Base-by-base conservation (phyloP, 495 filamentous ascomycete species). In the Chaetomium cochliodes region DNA sequence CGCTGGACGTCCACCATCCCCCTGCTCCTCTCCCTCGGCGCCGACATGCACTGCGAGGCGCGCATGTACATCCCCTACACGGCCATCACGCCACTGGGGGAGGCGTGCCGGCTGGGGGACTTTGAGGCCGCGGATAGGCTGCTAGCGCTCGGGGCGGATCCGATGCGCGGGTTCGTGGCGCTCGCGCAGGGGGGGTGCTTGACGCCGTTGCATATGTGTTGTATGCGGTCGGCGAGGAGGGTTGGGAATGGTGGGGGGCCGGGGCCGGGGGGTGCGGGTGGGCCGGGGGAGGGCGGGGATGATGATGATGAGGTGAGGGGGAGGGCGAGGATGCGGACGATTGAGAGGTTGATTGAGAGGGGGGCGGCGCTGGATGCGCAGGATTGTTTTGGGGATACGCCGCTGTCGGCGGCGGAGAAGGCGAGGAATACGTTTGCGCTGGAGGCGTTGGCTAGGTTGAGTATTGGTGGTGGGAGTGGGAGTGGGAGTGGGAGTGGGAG, bases 31-130 rank as follows among this genome's bases (percentile, higher is more conserved):
- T 37, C 68, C 11, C 64, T 58, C 3, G 78, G 78, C 23, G 78
- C 73, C 49, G 67, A 75, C 61, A 64, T 78, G 33, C 54, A 79
- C 49, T 67, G 67, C n/a, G 64, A 67, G 26, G 61, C 65, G 18
- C 71, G 70, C 37, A 65, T 76, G 49, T 76, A 67, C 56, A 69
- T 76, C 18, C 73, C 73, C 15, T 76, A 76, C 54, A 67, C 72
- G 3, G 59, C 69, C 44, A 70, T 74, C 54, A 74, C 73, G 3
- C 71, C 76, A n/a, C 56, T 79, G 16, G 74, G 76, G 4, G 73
- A 79, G 51, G 74, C 76, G 0, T 79, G 76, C 44, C 64, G 69
- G 1, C n/a, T 73, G 8, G 67, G 74, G 8, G 42, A 72, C 42
- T 79, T 73, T 44, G 70, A 64, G 0, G 73, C 66, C 2, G 76